A percentile compares a stretch with the other conserved stretches of the same genome.
Conservation (phyloP, 2,329 filamentous ascomycete species). For the Didymella segeticola region DNA sequence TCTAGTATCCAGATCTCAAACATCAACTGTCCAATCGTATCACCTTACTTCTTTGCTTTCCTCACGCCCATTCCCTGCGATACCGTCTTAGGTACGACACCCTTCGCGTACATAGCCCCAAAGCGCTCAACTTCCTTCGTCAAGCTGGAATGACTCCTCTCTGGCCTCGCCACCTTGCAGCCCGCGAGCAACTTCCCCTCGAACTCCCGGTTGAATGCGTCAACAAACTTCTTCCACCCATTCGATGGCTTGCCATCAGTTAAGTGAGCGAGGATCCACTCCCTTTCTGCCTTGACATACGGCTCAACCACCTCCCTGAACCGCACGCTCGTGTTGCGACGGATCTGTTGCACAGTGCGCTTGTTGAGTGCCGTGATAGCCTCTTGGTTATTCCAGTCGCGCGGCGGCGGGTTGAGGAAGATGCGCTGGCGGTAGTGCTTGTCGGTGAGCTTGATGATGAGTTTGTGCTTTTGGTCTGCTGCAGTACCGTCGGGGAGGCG, state of each 20-base stretch:
- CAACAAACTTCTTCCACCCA: conserved; percentile 35
- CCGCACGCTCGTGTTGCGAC: conserved; percentile 34
- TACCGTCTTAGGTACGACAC: conserved; percentile 21
- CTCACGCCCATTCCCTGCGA: neutral
- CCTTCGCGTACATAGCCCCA: conserved; percentile 30
- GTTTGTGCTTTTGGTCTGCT: conserved; percentile 38
- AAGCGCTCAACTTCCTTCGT: conserved; percentile 42
- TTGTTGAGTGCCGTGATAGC: conserved; percentile 39
- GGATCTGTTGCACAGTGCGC: conserved; percentile 41
- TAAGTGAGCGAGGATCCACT: conserved; percentile 34
- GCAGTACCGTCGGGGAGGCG: conserved; percentile 28
- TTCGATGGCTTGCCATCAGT: conserved; percentile 26
- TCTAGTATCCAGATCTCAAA: neutral
- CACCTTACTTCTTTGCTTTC: neutral
- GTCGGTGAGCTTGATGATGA: conserved; percentile 35
- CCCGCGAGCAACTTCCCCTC: conserved; percentile 22
- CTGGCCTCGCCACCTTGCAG: conserved; percentile 13
- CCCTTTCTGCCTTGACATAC: conserved; percentile 31
- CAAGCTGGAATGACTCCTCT: conserved; percentile 29
- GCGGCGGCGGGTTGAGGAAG: conserved; percentile 37
- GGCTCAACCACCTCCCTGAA: conserved; percentile 33
- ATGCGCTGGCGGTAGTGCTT: conserved; percentile 27
- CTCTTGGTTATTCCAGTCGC: conserved; percentile 35
- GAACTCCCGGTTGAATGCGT: conserved; percentile 33
- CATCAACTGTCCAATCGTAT: neutral